phyloP scores from a whole-genome alignment of 768 basidiomycete species.

The Hypholoma sublateritium region DNA sequence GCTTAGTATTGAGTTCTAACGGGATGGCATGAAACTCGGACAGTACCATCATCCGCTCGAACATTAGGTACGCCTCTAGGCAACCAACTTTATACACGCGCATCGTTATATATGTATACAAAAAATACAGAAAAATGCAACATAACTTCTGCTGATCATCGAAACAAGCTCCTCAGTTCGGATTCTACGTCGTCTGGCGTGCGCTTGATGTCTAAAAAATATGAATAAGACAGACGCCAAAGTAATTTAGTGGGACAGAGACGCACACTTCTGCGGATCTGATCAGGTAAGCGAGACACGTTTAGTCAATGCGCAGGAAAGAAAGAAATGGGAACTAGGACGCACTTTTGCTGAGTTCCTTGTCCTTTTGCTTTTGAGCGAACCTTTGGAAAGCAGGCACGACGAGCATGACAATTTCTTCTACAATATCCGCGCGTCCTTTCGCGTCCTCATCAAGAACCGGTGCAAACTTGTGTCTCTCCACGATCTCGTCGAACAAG shows the following conservation, averaged over 20 bases:
- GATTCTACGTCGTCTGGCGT: conserved; percentile 72
- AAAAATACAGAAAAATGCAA: background rate
- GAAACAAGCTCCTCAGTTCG: conserved; percentile 65
- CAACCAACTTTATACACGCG: background rate
- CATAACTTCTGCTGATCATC: conserved; percentile 1
- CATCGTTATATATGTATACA: background rate
- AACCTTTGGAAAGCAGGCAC: conserved; percentile 76
- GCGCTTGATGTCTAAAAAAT: conserved; percentile 69
- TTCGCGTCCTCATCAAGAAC: conserved; percentile 73
- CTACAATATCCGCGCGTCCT: conserved; percentile 56
- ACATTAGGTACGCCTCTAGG: no score
- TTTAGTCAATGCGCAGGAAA: conserved; percentile 2
- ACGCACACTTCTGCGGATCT: conserved; percentile 75
- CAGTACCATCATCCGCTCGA: no score
- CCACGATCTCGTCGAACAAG: conserved; percentile 74
- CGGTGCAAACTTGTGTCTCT: conserved; percentile 67
- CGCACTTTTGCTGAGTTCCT: conserved; percentile 82
- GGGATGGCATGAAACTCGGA: no score
- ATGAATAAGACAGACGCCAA: background rate
- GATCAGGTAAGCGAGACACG: background rate
- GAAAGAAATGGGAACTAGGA: conserved; percentile 21
- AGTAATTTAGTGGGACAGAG: background rate
- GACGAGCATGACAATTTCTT: conserved; percentile 77
- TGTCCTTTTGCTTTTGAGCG: conserved; percentile 71
- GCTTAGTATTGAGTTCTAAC: no score